A percentile compares a stretch with the other conserved stretches of the same genome.
Evolutionary conservation across 2,329 filamentous ascomycete genomes (phyloP).

Genomic region (Chaetothyriales sp.): DNA sequence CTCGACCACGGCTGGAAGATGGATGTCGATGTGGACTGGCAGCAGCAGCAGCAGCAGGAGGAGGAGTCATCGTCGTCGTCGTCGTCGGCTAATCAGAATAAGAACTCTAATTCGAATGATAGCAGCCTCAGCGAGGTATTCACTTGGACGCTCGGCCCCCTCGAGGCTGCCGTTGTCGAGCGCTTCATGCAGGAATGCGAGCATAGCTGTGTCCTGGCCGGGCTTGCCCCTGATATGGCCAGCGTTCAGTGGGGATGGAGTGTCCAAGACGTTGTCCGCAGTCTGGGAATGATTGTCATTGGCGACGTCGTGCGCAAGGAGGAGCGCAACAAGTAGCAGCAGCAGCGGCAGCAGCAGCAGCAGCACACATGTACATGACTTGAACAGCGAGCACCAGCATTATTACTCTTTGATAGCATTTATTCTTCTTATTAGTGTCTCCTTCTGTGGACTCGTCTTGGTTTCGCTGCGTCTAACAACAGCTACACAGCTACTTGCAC

Average conservation of each 20-base stretch:
- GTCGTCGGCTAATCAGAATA: no score
- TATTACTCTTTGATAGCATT: no score
- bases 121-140: constrained; percentile 6
- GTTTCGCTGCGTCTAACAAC: no score
- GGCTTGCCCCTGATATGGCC: constrained; percentile 1
- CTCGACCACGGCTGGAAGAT: constrained; percentile 2
- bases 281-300: constrained; percentile 33
- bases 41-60: not conserved
- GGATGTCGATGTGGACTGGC: constrained; percentile 3
- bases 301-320: constrained; percentile 32
- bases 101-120: no score
- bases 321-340: constrained; percentile 19
- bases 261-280: constrained; percentile 29
- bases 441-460: no score
- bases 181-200: constrained; percentile 19
- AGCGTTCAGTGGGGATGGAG: constrained; percentile 27
- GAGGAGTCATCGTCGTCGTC: no score
- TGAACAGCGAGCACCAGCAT: no score
- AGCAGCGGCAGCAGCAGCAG: no score
- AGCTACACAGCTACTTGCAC: no score
- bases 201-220: constrained; percentile 4
- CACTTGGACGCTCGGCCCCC: constrained; percentile 8
- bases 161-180: constrained; percentile 15
- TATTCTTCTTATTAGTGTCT: no score
- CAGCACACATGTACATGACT: no score